Percentiles rank a stretch among this genome's conserved stretches.
phyloP scores from a whole-genome alignment of 768 basidiomycete genomes.

The Calvatia gigantea region DNA sequence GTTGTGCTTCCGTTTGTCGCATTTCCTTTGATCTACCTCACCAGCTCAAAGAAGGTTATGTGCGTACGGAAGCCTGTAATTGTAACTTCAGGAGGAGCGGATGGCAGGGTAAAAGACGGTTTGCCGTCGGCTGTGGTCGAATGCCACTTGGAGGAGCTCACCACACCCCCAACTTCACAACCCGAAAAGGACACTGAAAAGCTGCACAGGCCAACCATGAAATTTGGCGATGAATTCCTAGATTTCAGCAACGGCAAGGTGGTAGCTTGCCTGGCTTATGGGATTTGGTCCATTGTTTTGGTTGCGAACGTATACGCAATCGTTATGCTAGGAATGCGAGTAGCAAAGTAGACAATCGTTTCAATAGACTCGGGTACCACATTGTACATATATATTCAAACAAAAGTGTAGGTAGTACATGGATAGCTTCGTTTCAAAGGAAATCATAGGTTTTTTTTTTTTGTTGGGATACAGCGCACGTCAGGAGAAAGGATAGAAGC shows the following conservation, averaged over 20 bases:
- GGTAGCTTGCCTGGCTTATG: conserved; percentile 39
- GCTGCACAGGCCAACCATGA: conserved; percentile 11
- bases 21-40: conserved; percentile 69
- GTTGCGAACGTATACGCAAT: conserved; percentile 53
- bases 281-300: conserved; percentile 43
- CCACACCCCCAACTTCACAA: background rate
- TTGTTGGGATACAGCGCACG: background rate
- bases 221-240: conserved; percentile 15
- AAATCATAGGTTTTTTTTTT: background rate
- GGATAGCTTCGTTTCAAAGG: background rate
- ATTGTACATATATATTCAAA: background rate
- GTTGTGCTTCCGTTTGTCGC: conserved; percentile 74
- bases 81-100: background rate
- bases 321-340: conserved; percentile 32
- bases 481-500: conserved; percentile 2
- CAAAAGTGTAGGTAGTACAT: background rate
- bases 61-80: conserved; percentile 35
- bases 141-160: background rate
- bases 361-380: background rate
- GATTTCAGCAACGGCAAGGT: conserved; percentile 38
- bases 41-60: conserved; percentile 61
- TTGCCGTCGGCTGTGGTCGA: background rate
- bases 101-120: background rate
- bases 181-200: conserved; percentile 1
- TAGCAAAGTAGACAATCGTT: background rate